These are phyloP conservation scores for Sarocladium kiliense DNA, from an alignment of 2,329 filamentous ascomycete species.

Conservation along the genomic window DNA sequence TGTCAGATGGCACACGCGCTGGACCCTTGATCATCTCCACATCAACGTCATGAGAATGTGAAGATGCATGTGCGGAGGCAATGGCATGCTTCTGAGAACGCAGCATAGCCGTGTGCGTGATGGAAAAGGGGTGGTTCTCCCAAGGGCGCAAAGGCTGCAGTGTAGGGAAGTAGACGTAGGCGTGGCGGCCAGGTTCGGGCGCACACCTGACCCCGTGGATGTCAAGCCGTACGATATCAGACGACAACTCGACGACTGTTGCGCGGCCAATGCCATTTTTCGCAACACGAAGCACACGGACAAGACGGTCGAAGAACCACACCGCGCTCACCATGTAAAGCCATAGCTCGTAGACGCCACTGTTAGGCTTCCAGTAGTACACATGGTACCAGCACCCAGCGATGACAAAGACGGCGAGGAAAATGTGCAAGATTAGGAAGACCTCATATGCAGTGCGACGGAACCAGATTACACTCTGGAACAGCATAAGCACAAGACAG, in stretches of 20 bases:
- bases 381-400: constrained; percentile 36
- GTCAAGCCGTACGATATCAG: constrained; percentile 33
- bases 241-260: constrained; percentile 28
- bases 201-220: constrained; percentile 32
- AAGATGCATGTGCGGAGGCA: background rate
- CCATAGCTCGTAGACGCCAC: constrained; percentile 40
- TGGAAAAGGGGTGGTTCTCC: constrained; percentile 52
- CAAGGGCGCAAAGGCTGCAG: constrained; percentile 33
- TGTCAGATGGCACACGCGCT: background rate
- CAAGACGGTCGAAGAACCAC: constrained; percentile 37
- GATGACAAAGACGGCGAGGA: constrained; percentile 31
- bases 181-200: constrained; percentile 26
- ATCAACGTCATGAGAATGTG: background rate
- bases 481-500: constrained; percentile 18
- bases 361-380: constrained; percentile 22
- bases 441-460: constrained; percentile 31
- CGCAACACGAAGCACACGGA: constrained; percentile 31
- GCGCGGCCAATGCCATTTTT: constrained; percentile 31
- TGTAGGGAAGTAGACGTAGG: constrained; percentile 45
- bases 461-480: constrained; percentile 24
- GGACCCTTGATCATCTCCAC: background rate
- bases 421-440: constrained; percentile 35
- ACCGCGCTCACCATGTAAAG: constrained; percentile 19
- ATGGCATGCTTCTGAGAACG: background rate
- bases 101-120: constrained; percentile 24